Evolutionary conservation across 176 grass and related monocot genomes (phyloP).

Genomic region (Guadua angustifolia): DNA sequence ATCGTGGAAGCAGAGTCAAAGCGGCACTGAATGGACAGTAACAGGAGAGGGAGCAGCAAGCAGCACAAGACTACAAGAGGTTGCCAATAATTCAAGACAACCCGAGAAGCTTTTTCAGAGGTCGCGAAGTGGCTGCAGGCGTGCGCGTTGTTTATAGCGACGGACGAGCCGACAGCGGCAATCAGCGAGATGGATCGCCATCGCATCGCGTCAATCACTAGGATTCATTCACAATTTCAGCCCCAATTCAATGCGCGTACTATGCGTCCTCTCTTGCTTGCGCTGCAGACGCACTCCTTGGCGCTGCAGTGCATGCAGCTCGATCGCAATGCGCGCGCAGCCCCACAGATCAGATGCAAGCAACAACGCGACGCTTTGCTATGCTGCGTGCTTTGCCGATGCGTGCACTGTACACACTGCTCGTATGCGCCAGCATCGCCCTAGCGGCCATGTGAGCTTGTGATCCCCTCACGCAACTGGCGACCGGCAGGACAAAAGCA

Average conservation of each 20-base stretch:
- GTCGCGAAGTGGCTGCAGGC: neutral
- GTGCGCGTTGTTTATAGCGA: neutral
- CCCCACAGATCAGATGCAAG: neutral
- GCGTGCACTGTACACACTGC: neutral
- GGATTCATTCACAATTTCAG: neutral
- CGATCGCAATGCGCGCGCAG: no score
- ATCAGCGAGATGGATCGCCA: neutral
- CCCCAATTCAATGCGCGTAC: neutral
- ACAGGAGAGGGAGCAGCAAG: neutral
- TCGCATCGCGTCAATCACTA: neutral
- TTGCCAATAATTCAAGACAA: slow-evolving; percentile 47
- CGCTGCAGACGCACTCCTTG: neutral
- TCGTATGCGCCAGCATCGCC: neutral
- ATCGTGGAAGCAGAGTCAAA: slow-evolving; percentile 24
- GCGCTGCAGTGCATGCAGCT: neutral
- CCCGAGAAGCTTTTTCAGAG: neutral
- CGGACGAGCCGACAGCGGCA: neutral
- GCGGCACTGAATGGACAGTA: slow-evolving; percentile 35
- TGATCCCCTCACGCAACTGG: neutral
- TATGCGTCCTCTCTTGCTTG: neutral
- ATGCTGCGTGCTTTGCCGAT: neutral
- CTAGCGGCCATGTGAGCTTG: neutral
- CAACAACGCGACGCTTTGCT: neutral
- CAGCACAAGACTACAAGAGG: neutral
- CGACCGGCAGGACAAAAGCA: neutral